Conservation (phyloP, 768 basidiomycete genomes). For the Tephrocybe sp. region DNA sequence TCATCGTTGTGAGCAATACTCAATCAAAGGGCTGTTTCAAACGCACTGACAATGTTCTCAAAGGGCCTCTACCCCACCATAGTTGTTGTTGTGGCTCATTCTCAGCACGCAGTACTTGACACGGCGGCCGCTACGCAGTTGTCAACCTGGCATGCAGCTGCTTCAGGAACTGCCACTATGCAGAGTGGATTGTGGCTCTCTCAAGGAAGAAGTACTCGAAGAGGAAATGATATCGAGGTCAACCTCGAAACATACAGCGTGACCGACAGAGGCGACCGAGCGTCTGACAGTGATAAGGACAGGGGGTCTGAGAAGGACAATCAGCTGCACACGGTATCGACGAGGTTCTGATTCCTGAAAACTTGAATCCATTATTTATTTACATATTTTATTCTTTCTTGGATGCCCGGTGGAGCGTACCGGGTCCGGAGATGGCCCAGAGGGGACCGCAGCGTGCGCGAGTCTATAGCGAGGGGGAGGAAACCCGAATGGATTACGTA, state of each 20-base stretch:
- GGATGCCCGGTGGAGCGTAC: too few species aligned
- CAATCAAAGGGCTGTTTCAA: background rate
- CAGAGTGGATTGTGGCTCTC: slow-evolving; percentile 3
- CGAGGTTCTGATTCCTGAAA: too few species aligned
- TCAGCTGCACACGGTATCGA: background rate
- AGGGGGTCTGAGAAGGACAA: background rate
- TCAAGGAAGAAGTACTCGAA: background rate
- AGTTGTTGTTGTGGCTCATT: slow-evolving; percentile 9
- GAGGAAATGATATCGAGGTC: background rate
- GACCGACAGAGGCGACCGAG: background rate
- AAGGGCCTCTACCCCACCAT: slow-evolving; percentile 10
- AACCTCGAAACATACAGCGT: background rate
- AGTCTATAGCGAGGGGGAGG: too few species aligned
- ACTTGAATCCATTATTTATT: too few species aligned
- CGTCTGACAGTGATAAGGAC: background rate
- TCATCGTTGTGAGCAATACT: background rate
- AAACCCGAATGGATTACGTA: too few species aligned
- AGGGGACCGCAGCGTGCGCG: too few species aligned
- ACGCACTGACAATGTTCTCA: background rate
- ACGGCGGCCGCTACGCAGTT: slow-evolving; percentile 3
- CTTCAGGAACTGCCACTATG: background rate
- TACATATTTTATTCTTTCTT: too few species aligned
- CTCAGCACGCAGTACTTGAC: slow-evolving; percentile 5
- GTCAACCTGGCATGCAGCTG: slow-evolving; percentile 4
- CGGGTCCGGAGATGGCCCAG: too few species aligned